Conservation (phyloP, 1,284 basidiomycete species). For the Rhodotorula sp. region DNA sequence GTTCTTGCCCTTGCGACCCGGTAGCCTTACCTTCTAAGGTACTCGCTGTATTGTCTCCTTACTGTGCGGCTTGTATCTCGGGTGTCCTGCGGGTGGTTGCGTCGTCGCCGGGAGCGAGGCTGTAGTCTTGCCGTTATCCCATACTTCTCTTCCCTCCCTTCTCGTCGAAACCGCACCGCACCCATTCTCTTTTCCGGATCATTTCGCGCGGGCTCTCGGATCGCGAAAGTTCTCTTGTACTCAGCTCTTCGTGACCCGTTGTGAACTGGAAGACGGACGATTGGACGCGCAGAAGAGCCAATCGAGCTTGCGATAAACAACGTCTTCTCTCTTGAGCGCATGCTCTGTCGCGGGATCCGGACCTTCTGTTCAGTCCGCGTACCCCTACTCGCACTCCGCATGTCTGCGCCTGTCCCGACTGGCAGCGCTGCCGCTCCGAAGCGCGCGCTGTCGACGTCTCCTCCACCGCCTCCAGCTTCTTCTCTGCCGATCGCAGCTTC, state of each 20-base stretch:
- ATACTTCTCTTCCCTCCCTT: not conserved
- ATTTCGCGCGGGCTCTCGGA: too few species aligned
- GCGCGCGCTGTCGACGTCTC: conserved; percentile 14
- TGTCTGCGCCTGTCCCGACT: not conserved
- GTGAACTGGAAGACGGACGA: too few species aligned
- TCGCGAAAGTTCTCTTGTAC: too few species aligned
- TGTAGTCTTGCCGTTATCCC: not conserved
- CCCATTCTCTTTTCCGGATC: not conserved
- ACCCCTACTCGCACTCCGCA: not conserved
- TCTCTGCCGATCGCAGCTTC: not conserved
- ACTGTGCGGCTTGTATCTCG: not conserved
- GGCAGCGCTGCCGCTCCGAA: not conserved
- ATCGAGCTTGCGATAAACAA: not conserved
- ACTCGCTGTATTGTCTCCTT: conserved; percentile 1
- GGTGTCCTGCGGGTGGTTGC: not conserved
- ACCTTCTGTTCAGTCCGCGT: too few species aligned
- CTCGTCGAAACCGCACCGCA: not conserved
- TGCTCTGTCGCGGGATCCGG: conserved; percentile 10
- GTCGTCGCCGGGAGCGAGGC: not conserved
- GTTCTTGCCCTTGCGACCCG: too few species aligned
- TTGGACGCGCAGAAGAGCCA: not conserved
- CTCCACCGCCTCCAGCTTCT: conserved; percentile 10
- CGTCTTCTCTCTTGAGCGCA: not conserved
- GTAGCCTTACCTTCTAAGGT: conserved; percentile 4
- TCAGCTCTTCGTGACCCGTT: too few species aligned